Conservation (phyloP, 2,329 filamentous ascomycete species). For the Botryotinia globosa region DNA sequence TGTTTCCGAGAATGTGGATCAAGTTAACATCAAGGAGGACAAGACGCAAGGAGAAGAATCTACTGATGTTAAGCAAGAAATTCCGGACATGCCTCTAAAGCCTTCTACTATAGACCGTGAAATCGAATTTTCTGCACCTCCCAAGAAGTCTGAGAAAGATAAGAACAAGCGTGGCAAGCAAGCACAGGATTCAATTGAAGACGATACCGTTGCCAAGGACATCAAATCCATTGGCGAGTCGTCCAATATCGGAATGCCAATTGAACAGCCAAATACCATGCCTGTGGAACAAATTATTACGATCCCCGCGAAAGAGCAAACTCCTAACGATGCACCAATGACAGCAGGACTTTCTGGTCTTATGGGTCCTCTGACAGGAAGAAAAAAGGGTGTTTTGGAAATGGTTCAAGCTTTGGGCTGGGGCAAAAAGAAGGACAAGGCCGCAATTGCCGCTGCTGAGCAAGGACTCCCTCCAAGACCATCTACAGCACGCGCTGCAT, state of each 20-base stretch:
- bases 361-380: slow-evolving; percentile 12
- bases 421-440: slow-evolving; percentile 19
- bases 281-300: slow-evolving; percentile 16
- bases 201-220: background rate
- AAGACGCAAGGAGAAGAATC: background rate
- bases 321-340: background rate
- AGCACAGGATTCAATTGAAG: slow-evolving; percentile 14
- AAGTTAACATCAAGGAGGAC: background rate
- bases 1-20: background rate
- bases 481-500: slow-evolving; percentile 9
- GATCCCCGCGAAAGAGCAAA: background rate
- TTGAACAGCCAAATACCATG: background rate
- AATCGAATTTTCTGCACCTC: slow-evolving; percentile 1
- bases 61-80: background rate
- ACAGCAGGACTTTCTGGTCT: slow-evolving; percentile 12
- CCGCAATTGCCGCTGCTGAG: slow-evolving; percentile 8
- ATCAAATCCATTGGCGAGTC: background rate
- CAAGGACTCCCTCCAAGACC: slow-evolving; percentile 12
- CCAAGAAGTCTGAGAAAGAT: slow-evolving; percentile 33
- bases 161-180: slow-evolving; percentile 20
- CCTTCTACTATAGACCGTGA: background rate
- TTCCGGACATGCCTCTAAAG: background rate
- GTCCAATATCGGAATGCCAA: background rate
- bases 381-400: slow-evolving; percentile 18
- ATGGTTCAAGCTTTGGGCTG: slow-evolving; percentile 20